phyloP scores from a whole-genome alignment of 768 basidiomycete species.

The Suillus discolor region DNA sequence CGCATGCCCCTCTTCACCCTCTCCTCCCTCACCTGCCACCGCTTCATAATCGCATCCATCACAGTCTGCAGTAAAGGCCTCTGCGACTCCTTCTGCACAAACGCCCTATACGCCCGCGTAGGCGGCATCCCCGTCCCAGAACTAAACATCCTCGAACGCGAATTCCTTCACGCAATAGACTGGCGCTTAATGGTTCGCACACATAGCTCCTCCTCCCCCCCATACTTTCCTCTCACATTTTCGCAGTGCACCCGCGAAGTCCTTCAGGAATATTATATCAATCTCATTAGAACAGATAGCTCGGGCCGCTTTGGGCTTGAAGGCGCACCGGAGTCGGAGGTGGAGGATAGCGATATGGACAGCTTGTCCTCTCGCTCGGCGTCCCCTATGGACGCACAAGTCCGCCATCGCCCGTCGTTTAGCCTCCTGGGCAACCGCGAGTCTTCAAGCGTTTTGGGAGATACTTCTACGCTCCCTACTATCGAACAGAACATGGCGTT shows the following conservation, averaged over 20 bases:
- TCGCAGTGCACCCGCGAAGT: constrained; percentile 87
- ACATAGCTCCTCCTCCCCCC: constrained; percentile 9
- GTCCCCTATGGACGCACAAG: constrained; percentile 41
- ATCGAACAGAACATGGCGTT: constrained; percentile 88
- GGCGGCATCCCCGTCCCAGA: constrained; percentile 92
- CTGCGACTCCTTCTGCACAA: constrained; percentile 95
- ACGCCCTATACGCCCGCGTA: constrained; percentile 92
- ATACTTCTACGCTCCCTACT: constrained; percentile 52
- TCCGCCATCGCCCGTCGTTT: constrained; percentile 30
- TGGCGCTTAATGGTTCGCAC: constrained; percentile 90
- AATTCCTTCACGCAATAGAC: constrained; percentile 89
- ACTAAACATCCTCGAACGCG: constrained; percentile 92
- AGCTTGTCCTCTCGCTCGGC: constrained; percentile 50
- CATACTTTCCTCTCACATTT: constrained; percentile 15
- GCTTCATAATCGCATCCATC: constrained; percentile 94
- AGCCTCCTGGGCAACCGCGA: constrained; percentile 34
- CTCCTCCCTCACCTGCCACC: constrained; percentile 95
- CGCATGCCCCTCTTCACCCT: constrained; percentile 88
- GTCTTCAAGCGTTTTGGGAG: constrained; percentile 40
- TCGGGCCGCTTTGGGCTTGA: constrained; percentile 55
- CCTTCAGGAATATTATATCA: constrained; percentile 92
- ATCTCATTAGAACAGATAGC: constrained; percentile 86
- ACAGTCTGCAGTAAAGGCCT: constrained; percentile 93
- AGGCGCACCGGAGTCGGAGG: constrained; percentile 39
- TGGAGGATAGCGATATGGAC: constrained; percentile 59